These are phyloP conservation scores for Puya raimondii DNA, from an alignment of 176 grass and related monocot genomes.

Conservation along the genomic window DNA sequence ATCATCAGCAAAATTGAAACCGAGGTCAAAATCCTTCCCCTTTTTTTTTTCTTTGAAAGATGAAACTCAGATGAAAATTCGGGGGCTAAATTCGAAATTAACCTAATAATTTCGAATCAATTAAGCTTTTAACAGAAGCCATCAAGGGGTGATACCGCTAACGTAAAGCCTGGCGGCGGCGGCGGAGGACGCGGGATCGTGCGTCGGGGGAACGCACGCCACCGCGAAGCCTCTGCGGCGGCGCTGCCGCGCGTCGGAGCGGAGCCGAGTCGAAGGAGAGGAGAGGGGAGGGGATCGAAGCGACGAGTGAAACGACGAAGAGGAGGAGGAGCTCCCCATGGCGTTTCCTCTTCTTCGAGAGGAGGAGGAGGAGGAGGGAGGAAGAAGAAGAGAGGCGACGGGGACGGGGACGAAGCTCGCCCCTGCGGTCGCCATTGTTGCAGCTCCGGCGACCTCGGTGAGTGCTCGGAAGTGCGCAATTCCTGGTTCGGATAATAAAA, in stretches of 20 bases:
- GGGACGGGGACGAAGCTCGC: not conserved
- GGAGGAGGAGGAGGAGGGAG: constrained; percentile 1
- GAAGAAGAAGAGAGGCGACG: not conserved
- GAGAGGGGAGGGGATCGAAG: not conserved
- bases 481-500: not conserved
- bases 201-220: constrained; percentile 15
- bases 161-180: constrained; percentile 46
- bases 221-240: not conserved
- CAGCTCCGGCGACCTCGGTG: not conserved
- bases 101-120: not conserved
- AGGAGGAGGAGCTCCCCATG: not conserved
- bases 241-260: not conserved
- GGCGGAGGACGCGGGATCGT: constrained; percentile 1
- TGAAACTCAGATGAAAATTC: too few species aligned
- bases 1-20: too few species aligned
- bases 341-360: constrained; percentile 5
- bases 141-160: constrained; percentile 29
- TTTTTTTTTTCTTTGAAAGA: too few species aligned
- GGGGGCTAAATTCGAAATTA: too few species aligned
- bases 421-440: not conserved
- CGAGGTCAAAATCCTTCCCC: too few species aligned
- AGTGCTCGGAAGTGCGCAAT: not conserved
- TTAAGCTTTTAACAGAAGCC: not conserved
- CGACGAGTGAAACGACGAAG: not conserved
- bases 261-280: not conserved